Evolutionary conservation across 2,329 filamentous ascomycete species (phyloP), one percentile per base, ranked within the genome.

Genomic region (Penicillium palitans): DNA sequence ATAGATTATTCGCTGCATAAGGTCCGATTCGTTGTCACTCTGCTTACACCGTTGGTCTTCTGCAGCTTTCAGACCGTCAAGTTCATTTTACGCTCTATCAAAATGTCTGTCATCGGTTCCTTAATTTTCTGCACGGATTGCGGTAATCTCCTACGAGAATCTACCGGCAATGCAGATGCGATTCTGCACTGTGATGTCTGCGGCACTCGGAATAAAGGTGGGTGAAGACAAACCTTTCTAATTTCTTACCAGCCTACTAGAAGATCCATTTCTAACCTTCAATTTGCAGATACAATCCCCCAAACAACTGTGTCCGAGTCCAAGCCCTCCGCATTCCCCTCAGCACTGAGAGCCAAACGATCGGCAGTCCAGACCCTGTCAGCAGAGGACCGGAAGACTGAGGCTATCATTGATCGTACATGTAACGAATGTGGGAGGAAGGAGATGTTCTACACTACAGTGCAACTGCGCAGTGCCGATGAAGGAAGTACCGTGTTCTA

Each of bases 401-500:
- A 89, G 71, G 89, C 87, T 51, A 81, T 82, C 27, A 90, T 84
- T 66, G 79, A 84, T 60, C 82, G 89, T 73, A 86, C 83, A 45
- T 98, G 95, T 73, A 84, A 88, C 46, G 87, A 91, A 69, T 98
- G 95, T 74, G 91, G 89, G 17, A 82, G 87, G 53, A 87, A 87
- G 53, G 88, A 96, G 72, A 91, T 98, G 75, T 89, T 87, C 67
- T 98, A 88, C 74, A 90, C 91, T 50, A 89, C 89, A 3, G 86
- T 91, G 60, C 95, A 99, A 74, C 79, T 96, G 69, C 88, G 93
- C 67, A 88, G 92, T 80, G 95, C 93, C 55, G 95, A 99, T 74
- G 93, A 98, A 85, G 95, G 95, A 61, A 91, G 89, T 64, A 97
- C 93, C 0, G 86, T 96, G 55, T 96, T 97, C 71, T 96, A 91